Percentiles rank a stretch among this genome's conserved stretches.
Evolutionary conservation across 2,329 filamentous ascomycete species (phyloP).

Genomic region (Paecilomyces sp.): DNA sequence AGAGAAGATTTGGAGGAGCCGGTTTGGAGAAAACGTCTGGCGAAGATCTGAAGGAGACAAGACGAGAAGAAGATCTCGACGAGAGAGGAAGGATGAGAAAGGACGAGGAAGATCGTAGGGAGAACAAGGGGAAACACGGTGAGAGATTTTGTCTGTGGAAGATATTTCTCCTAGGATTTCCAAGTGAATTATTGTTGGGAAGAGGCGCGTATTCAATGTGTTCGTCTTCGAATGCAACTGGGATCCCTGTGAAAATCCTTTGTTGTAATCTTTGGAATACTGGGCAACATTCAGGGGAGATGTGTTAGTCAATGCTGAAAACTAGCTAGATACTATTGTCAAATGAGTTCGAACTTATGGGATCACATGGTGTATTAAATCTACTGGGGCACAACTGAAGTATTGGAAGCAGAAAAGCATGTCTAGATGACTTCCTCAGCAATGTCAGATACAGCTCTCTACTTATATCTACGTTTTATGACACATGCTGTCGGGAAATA

Average conservation of each 20-base stretch:
- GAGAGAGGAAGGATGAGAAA: neutral
- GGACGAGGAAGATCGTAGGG: neutral
- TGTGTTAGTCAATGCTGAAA: neutral
- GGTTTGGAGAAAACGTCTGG: too few relatives aligned
- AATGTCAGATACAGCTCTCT: neutral
- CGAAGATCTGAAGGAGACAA: too few relatives aligned
- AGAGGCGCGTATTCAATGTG: neutral
- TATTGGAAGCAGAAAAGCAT: neutral
- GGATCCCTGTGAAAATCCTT: neutral
- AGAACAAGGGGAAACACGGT: neutral
- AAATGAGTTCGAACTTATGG: neutral
- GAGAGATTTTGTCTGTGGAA: neutral
- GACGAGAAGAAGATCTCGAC: too few relatives aligned
- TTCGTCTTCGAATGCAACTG: neutral
- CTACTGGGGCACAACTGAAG: neutral
- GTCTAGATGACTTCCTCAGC: neutral
- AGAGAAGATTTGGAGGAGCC: too few relatives aligned
- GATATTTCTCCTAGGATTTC: neutral
- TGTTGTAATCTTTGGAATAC: neutral
- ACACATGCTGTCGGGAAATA: neutral
- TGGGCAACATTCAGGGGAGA: neutral
- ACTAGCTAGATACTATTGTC: neutral
- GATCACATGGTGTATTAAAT: neutral
- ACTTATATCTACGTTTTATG: neutral
- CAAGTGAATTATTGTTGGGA: neutral